These are phyloP conservation scores for Geotrichum phurueaensis DNA, from an alignment of 1,139 yeast species.

Conservation along the genomic window DNA sequence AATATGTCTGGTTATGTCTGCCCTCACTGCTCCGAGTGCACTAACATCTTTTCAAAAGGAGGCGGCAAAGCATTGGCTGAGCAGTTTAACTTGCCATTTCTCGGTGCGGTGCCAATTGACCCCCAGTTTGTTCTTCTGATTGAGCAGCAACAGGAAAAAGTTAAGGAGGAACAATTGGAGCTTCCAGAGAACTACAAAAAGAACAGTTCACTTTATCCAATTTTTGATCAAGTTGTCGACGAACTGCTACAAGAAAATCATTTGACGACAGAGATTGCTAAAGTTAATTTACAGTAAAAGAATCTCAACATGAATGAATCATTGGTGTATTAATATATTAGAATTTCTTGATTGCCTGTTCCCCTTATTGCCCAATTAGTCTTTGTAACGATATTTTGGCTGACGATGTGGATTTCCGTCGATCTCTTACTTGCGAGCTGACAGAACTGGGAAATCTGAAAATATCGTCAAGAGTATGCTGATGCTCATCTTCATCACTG, in stretches of 20 bases:
- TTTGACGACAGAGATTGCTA: not conserved
- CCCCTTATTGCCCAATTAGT: slow-evolving; percentile 3
- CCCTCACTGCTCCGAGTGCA: slow-evolving; percentile 81
- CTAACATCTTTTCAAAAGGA: slow-evolving; percentile 85
- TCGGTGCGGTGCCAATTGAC: slow-evolving; percentile 89
- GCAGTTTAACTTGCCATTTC: slow-evolving; percentile 54
- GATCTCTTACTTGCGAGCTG: not conserved
- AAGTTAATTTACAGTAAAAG: not conserved
- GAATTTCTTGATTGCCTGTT: not conserved
- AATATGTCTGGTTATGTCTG: slow-evolving; percentile 97
- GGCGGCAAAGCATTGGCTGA: slow-evolving; percentile 78
- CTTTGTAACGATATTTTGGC: slow-evolving; percentile 14
- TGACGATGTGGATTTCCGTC: slow-evolving; percentile 10
- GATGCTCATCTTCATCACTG: not conserved
- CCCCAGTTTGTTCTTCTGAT: slow-evolving; percentile 83
- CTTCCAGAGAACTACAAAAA: slow-evolving; percentile 38
- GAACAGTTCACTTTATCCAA: slow-evolving; percentile 38
- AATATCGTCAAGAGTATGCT: slow-evolving; percentile 3
- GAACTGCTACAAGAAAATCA: slow-evolving; percentile 24
- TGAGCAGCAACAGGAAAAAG: slow-evolving; percentile 41
- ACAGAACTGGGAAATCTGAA: not conserved
- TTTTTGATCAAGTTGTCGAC: slow-evolving; percentile 48
- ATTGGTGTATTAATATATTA: not conserved
- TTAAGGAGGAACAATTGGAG: not conserved
- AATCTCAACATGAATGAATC: not conserved